These are phyloP conservation scores for Debaryomyces maramus DNA, from an alignment of 805 yeast genomes.

Conservation along the genomic window DNA sequence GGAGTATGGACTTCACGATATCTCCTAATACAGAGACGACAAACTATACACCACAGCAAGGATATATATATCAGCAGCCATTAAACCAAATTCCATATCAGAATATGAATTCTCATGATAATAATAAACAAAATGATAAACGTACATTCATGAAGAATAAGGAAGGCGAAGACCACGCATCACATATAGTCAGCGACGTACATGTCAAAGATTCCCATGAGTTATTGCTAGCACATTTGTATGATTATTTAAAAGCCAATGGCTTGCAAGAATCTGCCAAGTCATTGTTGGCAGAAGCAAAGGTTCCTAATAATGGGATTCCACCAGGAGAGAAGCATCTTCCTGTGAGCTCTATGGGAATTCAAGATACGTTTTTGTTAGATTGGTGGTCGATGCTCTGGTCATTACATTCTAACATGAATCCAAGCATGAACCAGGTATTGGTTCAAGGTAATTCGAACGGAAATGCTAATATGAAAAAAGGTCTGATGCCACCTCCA, in stretches of 20 bases:
- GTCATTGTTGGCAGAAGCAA: conserved; percentile 45
- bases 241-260: conserved; percentile 48
- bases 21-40: neutral
- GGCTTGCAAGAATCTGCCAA: conserved; percentile 52
- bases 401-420: conserved; percentile 48
- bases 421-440: conserved; percentile 29
- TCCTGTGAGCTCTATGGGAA: neutral
- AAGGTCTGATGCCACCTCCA: conserved; percentile 8
- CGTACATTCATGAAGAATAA: too few species aligned
- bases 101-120: neutral
- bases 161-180: too few species aligned
- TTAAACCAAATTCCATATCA: neutral
- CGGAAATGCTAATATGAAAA: neutral
- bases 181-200: neutral
- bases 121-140: too few species aligned
- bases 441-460: conserved; percentile 7
- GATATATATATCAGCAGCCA: neutral
- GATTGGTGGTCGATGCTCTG: conserved; percentile 61
- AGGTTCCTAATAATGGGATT: conserved; percentile 30
- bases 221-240: conserved; percentile 51
- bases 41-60: neutral
- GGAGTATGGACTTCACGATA: neutral
- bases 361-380: conserved; percentile 43
- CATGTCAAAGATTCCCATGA: conserved; percentile 42
- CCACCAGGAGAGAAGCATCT: neutral